Base-by-base conservation (phyloP, 192 early-diverging fungal genomes). In the Podila verticillata region DNA sequence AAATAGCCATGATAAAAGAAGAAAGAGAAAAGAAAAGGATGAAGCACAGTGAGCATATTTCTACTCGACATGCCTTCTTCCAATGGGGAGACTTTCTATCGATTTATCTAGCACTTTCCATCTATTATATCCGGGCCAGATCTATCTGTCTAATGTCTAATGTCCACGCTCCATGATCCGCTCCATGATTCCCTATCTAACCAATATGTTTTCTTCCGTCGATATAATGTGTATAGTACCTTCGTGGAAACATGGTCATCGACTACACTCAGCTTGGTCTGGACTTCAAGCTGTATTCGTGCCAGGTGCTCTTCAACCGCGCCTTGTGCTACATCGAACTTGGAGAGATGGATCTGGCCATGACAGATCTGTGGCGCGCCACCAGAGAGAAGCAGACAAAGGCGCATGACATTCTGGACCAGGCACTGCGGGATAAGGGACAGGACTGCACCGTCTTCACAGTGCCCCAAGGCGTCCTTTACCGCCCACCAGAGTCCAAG, bases 241-340 rank as follows among this genome's bases (percentile, higher is more conserved):
- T 96, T 63, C 90, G 94, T 56, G 93, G 93, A 63, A 97, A 96
- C 83, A 85, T 90, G 65, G 88, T 93, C 48, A 97, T 99, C 66
- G 96, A 99, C 83, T 99, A 99, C 78, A 91, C 91, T 68, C 98
- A 99, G 78, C 87, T 99, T 35, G 98, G 98, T 5, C 90, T 98
- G 39, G 87, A 91, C 35, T 97, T 92, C 85, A 94, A 96, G 78
- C 87, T 99, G 31, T 96, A 93, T 75, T 83, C 91, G 0, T 97
- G 93, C 79, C 93, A 99, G 82, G 91, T 97, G 17, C 75, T 94
- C 59, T 99, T 95, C 88, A 98, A 98, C 82, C 90, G 95, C 19
- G 96, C 91, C 2, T 87, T 99, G 30, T 94, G 93, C 77, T 89
- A 90, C 70, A 87, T 95, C 15, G 93, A 92, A 26, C 61, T 95